A percentile compares a stretch with the other conserved stretches of the same genome.
Conservation (phyloP, 805 yeast genomes). For the Candida nonsorbophila region DNA sequence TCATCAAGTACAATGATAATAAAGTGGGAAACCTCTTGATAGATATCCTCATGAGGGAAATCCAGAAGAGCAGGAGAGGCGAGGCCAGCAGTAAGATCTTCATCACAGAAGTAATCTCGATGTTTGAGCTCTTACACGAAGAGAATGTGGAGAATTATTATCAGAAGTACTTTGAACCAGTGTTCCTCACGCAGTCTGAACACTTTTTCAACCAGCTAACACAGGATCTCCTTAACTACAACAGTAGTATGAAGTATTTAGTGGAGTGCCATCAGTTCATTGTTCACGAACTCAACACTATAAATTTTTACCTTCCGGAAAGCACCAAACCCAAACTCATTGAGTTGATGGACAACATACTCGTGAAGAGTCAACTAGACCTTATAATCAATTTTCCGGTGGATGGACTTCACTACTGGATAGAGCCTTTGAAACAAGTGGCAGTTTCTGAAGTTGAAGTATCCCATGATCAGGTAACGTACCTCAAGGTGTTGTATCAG, state of each 20-base stretch:
- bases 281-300: slow-evolving; percentile 56
- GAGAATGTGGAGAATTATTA: slow-evolving; percentile 55
- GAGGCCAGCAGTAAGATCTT: slow-evolving; percentile 50
- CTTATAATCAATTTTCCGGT: slow-evolving; percentile 42
- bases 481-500: slow-evolving; percentile 44
- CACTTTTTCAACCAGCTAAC: slow-evolving; percentile 49
- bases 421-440: slow-evolving; percentile 30
- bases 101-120: slow-evolving; percentile 56
- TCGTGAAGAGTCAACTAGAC: slow-evolving; percentile 54
- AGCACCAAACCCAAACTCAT: slow-evolving; percentile 50
- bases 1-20: slow-evolving; percentile 46
- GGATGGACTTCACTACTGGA: slow-evolving; percentile 58
- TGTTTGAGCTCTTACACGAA: slow-evolving; percentile 66
- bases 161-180: slow-evolving; percentile 60
- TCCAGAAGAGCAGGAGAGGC: slow-evolving; percentile 48
- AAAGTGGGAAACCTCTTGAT: slow-evolving; percentile 50
- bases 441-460: background rate
- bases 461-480: slow-evolving; percentile 21
- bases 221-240: slow-evolving; percentile 33
- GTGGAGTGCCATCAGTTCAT: slow-evolving; percentile 48
- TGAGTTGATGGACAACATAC: slow-evolving; percentile 51
- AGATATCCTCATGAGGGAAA: slow-evolving; percentile 46
- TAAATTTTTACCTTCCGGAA: slow-evolving; percentile 48
- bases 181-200: slow-evolving; percentile 49
- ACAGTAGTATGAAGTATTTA: slow-evolving; percentile 53